These are phyloP conservation scores for Uncinocarpus reesii DNA, from an alignment of 2,329 filamentous ascomycete species.

Conservation along the genomic window DNA sequence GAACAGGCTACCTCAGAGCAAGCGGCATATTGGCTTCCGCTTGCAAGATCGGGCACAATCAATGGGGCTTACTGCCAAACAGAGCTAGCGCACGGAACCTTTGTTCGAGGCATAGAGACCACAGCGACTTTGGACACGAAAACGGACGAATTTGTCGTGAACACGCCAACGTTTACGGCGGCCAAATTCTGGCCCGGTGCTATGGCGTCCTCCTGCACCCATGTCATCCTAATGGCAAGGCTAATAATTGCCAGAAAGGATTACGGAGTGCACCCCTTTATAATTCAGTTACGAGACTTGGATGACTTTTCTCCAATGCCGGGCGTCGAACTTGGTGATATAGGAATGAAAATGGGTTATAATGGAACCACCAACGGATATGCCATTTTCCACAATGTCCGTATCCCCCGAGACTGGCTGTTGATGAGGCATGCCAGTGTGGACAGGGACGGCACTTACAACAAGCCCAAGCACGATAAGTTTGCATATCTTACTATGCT, in stretches of 20 bases:
- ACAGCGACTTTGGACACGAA: constrained; percentile 24
- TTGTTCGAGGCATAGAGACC: constrained; percentile 26
- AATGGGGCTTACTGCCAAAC: constrained; percentile 23
- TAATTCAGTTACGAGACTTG: constrained; percentile 23
- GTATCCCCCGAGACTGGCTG: constrained; percentile 27
- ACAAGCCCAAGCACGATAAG: constrained; percentile 22
- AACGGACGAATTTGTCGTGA: constrained; percentile 24
- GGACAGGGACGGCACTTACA: constrained; percentile 23
- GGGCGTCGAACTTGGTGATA: constrained; percentile 24
- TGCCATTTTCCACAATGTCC: constrained; percentile 25
- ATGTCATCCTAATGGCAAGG: constrained; percentile 25
- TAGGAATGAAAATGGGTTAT: constrained; percentile 22
- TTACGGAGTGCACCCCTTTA: constrained; percentile 24
- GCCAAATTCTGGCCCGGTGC: constrained; percentile 28
- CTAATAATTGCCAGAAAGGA: constrained; percentile 22
- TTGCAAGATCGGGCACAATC: constrained; percentile 13
- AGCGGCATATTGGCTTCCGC: constrained; percentile 14
- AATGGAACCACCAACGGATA: constrained; percentile 28
- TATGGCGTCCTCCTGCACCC: constrained; percentile 22
- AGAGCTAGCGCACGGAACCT: constrained; percentile 26
- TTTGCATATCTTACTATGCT: constrained; percentile 29
- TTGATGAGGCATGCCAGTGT: constrained; percentile 24
- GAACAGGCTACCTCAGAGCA: constrained; percentile 14
- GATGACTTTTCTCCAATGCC: constrained; percentile 19
- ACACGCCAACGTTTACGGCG: constrained; percentile 22